Conservation (phyloP, 2,329 filamentous ascomycete species). For the Fusarium sp. region DNA sequence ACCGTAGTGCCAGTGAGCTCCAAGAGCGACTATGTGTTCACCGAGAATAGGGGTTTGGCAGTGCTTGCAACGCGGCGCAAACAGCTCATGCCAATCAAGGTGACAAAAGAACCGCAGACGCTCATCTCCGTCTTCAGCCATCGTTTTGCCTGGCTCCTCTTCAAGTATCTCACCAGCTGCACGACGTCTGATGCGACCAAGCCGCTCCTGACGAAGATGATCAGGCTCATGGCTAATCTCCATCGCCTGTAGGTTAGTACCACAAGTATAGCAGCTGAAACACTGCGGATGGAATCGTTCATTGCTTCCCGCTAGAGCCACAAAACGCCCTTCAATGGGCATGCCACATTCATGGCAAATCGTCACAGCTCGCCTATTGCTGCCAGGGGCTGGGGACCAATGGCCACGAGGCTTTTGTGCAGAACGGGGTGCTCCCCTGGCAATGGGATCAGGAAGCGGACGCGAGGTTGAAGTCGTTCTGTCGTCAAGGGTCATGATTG, state of each 20-base stretch:
- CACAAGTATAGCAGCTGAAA: conserved; percentile 89
- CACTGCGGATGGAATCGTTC: conserved; percentile 92
- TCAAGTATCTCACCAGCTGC: conserved; percentile 66
- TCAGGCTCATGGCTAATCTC: conserved; percentile 96
- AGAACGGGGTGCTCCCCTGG: conserved; percentile 46
- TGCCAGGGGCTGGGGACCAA: conserved; percentile 65
- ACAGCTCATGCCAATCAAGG: conserved; percentile 97
- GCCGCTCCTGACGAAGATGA: conserved; percentile 71
- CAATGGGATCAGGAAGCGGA: conserved; percentile 58
- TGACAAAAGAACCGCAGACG: conserved; percentile 92
- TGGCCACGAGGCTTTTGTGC: conserved; percentile 60
- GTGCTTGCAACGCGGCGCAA: conserved; percentile 91
- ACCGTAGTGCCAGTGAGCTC: conserved; percentile 94
- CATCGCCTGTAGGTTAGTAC: conserved; percentile 88
- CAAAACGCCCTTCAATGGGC: conserved; percentile 89
- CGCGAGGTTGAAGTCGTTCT: conserved; percentile 37
- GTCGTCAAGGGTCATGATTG: conserved; percentile 59
- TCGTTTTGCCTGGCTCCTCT: conserved; percentile 70
- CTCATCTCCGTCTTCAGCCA: conserved; percentile 76
- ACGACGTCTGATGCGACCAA: conserved; percentile 76
- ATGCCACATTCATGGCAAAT: conserved; percentile 85
- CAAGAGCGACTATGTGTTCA: conserved; percentile 92
- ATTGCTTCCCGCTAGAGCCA: conserved; percentile 77
- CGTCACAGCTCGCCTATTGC: conserved; percentile 66
- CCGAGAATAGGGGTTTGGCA: conserved; percentile 97